Conservation (phyloP, 371 early-diverging fungal genomes). For the Phascolomyces articulosus region DNA sequence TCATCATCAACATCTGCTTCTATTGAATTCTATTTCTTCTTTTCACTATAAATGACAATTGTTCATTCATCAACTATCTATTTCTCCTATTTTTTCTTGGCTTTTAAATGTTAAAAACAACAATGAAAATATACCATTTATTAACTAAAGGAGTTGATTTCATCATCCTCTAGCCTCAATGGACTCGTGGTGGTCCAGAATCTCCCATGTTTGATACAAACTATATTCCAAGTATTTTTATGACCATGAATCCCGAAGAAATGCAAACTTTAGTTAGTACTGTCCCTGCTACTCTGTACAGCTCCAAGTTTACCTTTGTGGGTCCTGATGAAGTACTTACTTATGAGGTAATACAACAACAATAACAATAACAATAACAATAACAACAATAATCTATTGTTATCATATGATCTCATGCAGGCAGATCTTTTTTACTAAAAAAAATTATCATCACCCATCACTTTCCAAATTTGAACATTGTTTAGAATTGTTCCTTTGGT, state of each 20-base stretch:
- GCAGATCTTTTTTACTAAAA: no score
- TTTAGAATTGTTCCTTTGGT: constrained; percentile 44
- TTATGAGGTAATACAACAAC: constrained; percentile 25
- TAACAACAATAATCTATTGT: not conserved
- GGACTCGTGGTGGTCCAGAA: constrained; percentile 44
- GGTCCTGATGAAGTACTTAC: constrained; percentile 51
- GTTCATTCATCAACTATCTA: no score
- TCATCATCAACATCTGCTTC: no score
- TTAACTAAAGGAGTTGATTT: not conserved
- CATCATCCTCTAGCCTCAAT: constrained; percentile 27
- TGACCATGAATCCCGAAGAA: constrained; percentile 31
- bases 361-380: not conserved
- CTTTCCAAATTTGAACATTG: not conserved
- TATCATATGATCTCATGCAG: no score
- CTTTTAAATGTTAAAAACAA: no score
- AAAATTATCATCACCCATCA: no score
- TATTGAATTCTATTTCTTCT: no score
- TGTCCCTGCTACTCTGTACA: constrained; percentile 25
- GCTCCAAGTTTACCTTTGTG: constrained; percentile 44
- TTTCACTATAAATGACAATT: no score
- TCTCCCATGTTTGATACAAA: constrained; percentile 54
- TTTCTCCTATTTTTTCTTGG: no score
- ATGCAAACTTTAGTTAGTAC: constrained; percentile 37
- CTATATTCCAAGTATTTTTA: constrained; percentile 57
- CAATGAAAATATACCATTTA: not conserved